These are phyloP conservation scores for Dryas alaskensis DNA, from an alignment of 306 rosid species.

Conservation along the genomic window DNA sequence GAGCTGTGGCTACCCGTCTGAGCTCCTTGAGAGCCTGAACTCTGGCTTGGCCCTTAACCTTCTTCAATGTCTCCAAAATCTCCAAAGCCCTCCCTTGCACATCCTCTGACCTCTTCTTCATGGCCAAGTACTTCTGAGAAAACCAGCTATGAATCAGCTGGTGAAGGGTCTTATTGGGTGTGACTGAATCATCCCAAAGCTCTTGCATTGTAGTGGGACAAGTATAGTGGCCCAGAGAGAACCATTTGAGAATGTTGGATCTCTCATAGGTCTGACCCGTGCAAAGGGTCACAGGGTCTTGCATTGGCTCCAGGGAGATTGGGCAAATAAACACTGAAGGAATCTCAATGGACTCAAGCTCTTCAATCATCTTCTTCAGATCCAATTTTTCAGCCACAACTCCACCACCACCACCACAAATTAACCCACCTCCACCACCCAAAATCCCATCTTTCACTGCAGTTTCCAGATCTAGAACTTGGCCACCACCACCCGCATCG, in stretches of 20 bases:
- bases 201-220: slow-evolving; percentile 90
- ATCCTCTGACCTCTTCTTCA: slow-evolving; percentile 67
- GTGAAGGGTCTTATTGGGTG: slow-evolving; percentile 59
- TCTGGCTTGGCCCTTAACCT: slow-evolving; percentile 72
- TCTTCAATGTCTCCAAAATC: slow-evolving; percentile 51
- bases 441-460: slow-evolving; percentile 63
- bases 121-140: slow-evolving; percentile 46
- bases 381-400: slow-evolving; percentile 42
- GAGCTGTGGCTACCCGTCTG: slow-evolving; percentile 38
- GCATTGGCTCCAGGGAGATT: slow-evolving; percentile 75
- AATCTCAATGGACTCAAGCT: slow-evolving; percentile 56
- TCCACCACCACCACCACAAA: slow-evolving; percentile 22
- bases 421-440: slow-evolving; percentile 39
- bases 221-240: slow-evolving; percentile 65
- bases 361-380: slow-evolving; percentile 59
- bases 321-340: slow-evolving; percentile 79
- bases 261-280: slow-evolving; percentile 90
- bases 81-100: slow-evolving; percentile 60
- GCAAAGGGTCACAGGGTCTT: slow-evolving; percentile 80
- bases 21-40: slow-evolving; percentile 63
- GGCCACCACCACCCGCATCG: slow-evolving; percentile 45
- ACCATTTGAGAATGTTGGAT: slow-evolving; percentile 71
- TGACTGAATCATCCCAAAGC: slow-evolving; percentile 74
- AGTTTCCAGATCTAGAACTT: slow-evolving; percentile 58
- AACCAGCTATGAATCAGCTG: slow-evolving; percentile 67